Base-by-base conservation (phyloP, 2,329 filamentous ascomycete genomes). In the Fusarium sacchari region DNA sequence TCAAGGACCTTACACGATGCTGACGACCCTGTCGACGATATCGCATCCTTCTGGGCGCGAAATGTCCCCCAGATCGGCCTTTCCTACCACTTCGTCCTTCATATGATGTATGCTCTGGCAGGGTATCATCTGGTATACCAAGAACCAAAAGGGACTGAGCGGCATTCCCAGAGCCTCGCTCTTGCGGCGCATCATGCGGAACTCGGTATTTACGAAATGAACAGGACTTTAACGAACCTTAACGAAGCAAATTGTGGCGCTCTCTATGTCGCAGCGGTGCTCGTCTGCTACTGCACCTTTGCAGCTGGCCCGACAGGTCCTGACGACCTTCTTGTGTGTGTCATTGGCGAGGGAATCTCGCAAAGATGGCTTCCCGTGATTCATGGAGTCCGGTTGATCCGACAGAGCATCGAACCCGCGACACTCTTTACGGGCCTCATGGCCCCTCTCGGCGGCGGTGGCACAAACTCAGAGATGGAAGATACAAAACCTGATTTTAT, bases 271-370 rank as follows among this genome's bases (percentile, higher is more conserved):
- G 73, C 78, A 5, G 73, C 79, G 13, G 60, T 76, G 26, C 71
- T 81, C 10, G 72, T 80, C 12, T 80, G 79, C 53, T 79, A 79
- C 46, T 79, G 77, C 46, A 76, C 75, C 13, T 79, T 81, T 64
- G 79, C 79, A 34, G 78, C 79, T 12, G 79, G 79, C 5, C 79
- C 79, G 5, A 74, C 70, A 9, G 70, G 77, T 15, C 69, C 69
- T 6, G 69, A 79, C 36, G 79, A 81, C 36, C 72, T 81, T 8
- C 75, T 81, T 18, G 65, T 81, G 22, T 79, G 77, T 66, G 64
- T 76, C 49, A 62, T 75, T 36, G 74, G 66, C 34, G 72, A 78
- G 28, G 66, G 67, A 14, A 66, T 73, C 14, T 57, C 73, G 20
- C 77, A 77, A 24, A 71, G 76, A 30, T 79, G 76, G 76, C 56